A percentile compares a stretch with the other conserved stretches of the same genome.
Evolutionary conservation across 2,329 filamentous ascomycete genomes (phyloP).

Genomic region (Aspergillus aculeatinus): DNA sequence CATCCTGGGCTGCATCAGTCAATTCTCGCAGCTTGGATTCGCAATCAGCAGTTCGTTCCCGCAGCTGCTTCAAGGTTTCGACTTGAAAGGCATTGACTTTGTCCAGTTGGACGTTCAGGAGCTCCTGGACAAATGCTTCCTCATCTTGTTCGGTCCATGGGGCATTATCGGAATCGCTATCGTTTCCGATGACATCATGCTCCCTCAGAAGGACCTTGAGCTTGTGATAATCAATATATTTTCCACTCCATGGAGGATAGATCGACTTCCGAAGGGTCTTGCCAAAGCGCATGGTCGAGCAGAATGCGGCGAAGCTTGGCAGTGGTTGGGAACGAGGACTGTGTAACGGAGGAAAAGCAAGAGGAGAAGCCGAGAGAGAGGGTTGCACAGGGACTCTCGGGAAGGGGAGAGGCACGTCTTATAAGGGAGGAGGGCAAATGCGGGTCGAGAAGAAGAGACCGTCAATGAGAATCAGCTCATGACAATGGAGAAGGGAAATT

Average conservation of each 20-base stretch:
- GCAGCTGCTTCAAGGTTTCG: conserved; percentile 75
- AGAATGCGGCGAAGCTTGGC: not conserved
- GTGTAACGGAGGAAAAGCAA: not conserved
- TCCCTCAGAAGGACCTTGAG: conserved; percentile 88
- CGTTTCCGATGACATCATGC: conserved; percentile 54
- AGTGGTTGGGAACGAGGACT: not conserved
- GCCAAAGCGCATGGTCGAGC: conserved; percentile 78
- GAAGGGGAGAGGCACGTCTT: not conserved
- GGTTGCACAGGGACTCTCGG: not conserved
- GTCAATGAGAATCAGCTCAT: not conserved
- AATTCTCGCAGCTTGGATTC: conserved; percentile 64
- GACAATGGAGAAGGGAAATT: not conserved
- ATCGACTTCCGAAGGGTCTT: conserved; percentile 77
- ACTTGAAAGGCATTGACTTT: conserved; percentile 91
- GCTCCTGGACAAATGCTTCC: conserved; percentile 87
- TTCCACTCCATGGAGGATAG: conserved; percentile 84
- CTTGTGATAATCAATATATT: conserved; percentile 95
- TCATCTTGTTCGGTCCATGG: conserved; percentile 92
- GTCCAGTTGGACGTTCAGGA: conserved; percentile 90
- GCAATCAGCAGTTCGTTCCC: conserved; percentile 73
- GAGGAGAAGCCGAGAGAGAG: not conserved
- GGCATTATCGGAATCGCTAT: conserved; percentile 55
- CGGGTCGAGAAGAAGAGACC: not conserved
- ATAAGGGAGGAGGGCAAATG: not conserved
- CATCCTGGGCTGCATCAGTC: conserved; percentile 39